Conservation (phyloP, 148 eudicot species). For the Nyssa sinensis region DNA sequence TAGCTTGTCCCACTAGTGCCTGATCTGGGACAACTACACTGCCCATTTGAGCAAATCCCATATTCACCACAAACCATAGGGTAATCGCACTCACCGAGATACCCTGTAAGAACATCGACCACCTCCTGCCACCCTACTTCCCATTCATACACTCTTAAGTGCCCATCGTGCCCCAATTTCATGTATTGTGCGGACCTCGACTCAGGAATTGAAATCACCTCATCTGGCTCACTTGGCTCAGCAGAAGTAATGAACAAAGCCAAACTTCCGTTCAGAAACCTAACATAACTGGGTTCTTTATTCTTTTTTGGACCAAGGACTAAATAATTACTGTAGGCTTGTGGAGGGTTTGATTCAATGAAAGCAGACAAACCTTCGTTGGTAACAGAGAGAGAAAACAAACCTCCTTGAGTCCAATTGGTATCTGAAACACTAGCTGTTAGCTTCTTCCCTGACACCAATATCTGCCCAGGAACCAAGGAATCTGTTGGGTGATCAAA, state of each 20-base stretch:
- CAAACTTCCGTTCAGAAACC: too few relatives aligned
- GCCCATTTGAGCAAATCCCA: slow-evolving; percentile 26
- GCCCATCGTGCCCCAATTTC: slow-evolving; percentile 32
- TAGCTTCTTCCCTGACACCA: slow-evolving; percentile 25
- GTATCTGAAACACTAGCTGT: slow-evolving; percentile 21
- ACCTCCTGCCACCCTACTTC: slow-evolving; percentile 18
- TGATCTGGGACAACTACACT: slow-evolving; percentile 37
- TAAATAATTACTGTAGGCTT: too few relatives aligned
- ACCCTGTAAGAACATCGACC: slow-evolving; percentile 22
- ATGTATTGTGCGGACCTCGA: slow-evolving; percentile 25
- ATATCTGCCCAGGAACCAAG: slow-evolving; percentile 30
- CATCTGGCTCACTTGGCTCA: too few relatives aligned
- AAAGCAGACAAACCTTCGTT: too few relatives aligned
- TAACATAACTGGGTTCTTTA: too few relatives aligned
- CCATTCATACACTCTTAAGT: slow-evolving; percentile 27
- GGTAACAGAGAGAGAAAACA: background rate
- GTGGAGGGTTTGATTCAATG: slow-evolving; percentile 20
- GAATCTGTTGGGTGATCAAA: slow-evolving; percentile 38
- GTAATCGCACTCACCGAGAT: slow-evolving; percentile 22
- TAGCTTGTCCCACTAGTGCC: background rate
- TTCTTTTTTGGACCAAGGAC: too few relatives aligned
- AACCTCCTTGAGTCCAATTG: slow-evolving; percentile 25
- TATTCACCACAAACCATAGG: slow-evolving; percentile 32
- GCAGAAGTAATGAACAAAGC: too few relatives aligned
- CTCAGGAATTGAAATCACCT: too few relatives aligned